Evolutionary conservation across 164 flowering plant species (phyloP), one percentile per base, ranked within the genome.

Genomic region (Nymphaea thermarum): DNA sequence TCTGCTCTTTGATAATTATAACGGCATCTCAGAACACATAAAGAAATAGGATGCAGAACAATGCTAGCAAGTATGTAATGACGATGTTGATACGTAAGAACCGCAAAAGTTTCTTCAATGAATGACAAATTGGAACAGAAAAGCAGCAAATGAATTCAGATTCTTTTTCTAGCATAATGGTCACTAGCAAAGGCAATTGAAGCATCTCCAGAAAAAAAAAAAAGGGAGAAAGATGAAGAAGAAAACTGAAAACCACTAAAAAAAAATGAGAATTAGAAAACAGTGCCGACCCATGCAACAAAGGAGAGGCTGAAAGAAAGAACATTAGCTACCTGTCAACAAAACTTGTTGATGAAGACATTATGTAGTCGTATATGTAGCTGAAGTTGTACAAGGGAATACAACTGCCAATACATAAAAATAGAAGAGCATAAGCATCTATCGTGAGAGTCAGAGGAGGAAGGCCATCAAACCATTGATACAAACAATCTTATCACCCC

Each of bases 321-420:
- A 43, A 42, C 36, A 17, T 42, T 45, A 66, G 84, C 75, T 70
- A 94, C 99, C 99, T 94, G 84, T 94, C 99, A 8, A 94, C 96
- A 82, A 94, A 94, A 77, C 99, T 94, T 65, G 82, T 86, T 71
- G 96, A 68, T 61, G 99, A 74, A 67, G 99, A 90, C 87, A 91
- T 85, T 74, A 94, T 87, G 66, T 94, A 94, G 65, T 91, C 85
- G 68, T 94, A 90, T 55, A 85, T 87, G 84, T 91, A 91, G 83
- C 93, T 91, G 92, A 94, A 94, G 85, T 87, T 88, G 81, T 94
- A 94, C 42, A 94, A 74, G 64, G 99, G 99, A 72, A 94, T 80
- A 77, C 99, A 94, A 83, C 99, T 94, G 97, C 81, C 77, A 85
- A 68, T 67, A 74, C 36, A 81, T 73, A 44, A 75, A 72, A 43